Base-by-base conservation (phyloP, 1,139 yeast genomes). In the Candida frijolesensis region DNA sequence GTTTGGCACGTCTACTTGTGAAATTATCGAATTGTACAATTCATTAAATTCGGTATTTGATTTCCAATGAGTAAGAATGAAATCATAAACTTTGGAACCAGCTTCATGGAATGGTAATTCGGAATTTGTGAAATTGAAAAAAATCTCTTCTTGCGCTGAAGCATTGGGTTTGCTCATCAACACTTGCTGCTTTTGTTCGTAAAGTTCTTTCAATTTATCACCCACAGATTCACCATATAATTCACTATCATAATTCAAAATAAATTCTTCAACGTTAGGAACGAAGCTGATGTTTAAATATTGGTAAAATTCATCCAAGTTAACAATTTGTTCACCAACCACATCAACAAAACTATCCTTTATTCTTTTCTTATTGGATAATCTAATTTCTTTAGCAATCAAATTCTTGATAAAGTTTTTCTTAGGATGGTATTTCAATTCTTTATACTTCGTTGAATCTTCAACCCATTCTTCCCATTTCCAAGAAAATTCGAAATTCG, bases 401-500 rank as follows among this genome's bases (percentile, higher is more conserved):
- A 92, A 78, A 68, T 91, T 91, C 59, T 79, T 82, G 54, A 94
- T 84, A 57, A 94, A 88, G 46, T 80, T 83, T 56, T 82, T 78
- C 59, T 83, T 85, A 14, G 97, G 97, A 64, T 89, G 94, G 60
- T 80, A 81, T 37, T 67, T 65, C 48, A 76, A 57, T 10, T 55
- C 50, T 11, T 59, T 54, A 48, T 60, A 71, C 45, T 65, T 65
- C 30, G 67, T 63, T 0, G 86, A 78, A 60, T 84, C 88, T 1
- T 67, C 68, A 42, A 80, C 83, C 99, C 99, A 95, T 67, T 92
- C 99, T 57, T 83, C 85, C 99, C 99, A 94, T 64, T 91, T 91
- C 99, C 99, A 95, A 43, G 94, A 89, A 68, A 90, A 95, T 54
- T 89, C 92, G 68, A 94, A 95, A 66, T 94, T 94, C 59, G 96